A percentile compares a stretch with the other conserved stretches of the same genome.
phyloP scores from a whole-genome alignment of 1,284 basidiomycete genomes.

The Ustilago loliicola region DNA sequence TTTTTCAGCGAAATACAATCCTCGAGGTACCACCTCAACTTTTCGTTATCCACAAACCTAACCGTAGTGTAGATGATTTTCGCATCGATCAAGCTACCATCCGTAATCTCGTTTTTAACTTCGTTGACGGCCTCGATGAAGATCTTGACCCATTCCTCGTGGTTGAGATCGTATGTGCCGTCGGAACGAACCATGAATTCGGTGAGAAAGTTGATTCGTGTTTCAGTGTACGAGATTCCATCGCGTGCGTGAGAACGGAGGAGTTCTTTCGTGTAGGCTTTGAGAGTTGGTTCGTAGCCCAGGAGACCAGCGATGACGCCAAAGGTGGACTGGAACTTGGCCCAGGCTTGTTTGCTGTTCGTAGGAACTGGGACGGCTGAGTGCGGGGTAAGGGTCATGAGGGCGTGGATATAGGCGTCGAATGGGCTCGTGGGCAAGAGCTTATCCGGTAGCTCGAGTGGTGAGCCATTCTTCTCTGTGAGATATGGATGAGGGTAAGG shows the following conservation, averaged over 20 bases:
- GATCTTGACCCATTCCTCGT: slow-evolving; percentile 76
- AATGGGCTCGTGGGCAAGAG: slow-evolving; percentile 31
- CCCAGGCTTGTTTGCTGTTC: slow-evolving; percentile 61
- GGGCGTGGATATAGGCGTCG: slow-evolving; percentile 54
- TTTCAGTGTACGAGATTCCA: slow-evolving; percentile 81
- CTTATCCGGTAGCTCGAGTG: slow-evolving; percentile 24
- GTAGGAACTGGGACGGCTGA: slow-evolving; percentile 14
- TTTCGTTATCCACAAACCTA: slow-evolving; percentile 75
- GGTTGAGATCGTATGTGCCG: slow-evolving; percentile 76
- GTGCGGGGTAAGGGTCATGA: slow-evolving; percentile 61
- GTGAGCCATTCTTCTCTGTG: not conserved
- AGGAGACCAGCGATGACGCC: slow-evolving; percentile 66
- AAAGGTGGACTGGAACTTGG: slow-evolving; percentile 60
- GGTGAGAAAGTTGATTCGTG: slow-evolving; percentile 78
- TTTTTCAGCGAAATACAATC: slow-evolving; percentile 81
- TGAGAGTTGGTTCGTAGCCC: slow-evolving; percentile 74
- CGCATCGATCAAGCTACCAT: slow-evolving; percentile 41
- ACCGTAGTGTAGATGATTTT: slow-evolving; percentile 77
- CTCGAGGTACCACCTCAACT: slow-evolving; percentile 78
- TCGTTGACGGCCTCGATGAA: slow-evolving; percentile 76
- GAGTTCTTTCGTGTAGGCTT: slow-evolving; percentile 77
- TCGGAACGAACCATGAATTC: slow-evolving; percentile 77
- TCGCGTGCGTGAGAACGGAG: slow-evolving; percentile 78
- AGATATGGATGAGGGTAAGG: slow-evolving; percentile 49
- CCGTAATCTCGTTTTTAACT: slow-evolving; percentile 60